A percentile compares a stretch with the other conserved stretches of the same genome.
Evolutionary conservation across 202 grass and related monocot species (phyloP).

Genomic region (Schoenoplectus triqueter): DNA sequence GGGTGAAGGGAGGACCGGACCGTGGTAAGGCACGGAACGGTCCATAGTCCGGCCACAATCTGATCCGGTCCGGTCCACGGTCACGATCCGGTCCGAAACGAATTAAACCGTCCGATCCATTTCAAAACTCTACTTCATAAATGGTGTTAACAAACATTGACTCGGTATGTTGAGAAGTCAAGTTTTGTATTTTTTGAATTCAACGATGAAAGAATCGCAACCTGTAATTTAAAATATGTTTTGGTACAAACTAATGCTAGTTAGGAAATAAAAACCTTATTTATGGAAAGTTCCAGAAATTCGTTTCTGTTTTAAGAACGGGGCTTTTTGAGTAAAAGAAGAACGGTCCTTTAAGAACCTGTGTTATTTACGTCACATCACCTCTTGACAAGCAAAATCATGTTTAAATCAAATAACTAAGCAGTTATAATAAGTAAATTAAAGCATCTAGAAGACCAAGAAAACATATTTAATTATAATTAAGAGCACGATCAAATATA

Average conservation of each 20-base stretch:
- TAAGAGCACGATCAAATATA: not conserved
- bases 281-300: slow-evolving; percentile 7
- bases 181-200: not conserved
- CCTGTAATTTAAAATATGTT: not conserved
- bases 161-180: not conserved
- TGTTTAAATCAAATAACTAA: no score
- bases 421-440: not conserved
- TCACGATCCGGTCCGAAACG: no score
- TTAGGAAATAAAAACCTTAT: not conserved
- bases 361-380: not conserved
- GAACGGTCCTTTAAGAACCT: no score
- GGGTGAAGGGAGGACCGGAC: no score
- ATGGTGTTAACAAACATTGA: slow-evolving; percentile 19
- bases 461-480: not conserved
- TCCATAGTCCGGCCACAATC: no score
- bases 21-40: no score
- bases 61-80: no score
- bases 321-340: not conserved
- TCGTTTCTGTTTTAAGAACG: not conserved
- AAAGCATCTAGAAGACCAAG: not conserved
- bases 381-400: no score
- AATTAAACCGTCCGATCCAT: no score
- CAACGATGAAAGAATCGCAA: not conserved
- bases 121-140: not conserved
- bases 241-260: not conserved